Evolutionary conservation across 495 filamentous ascomycete species (phyloP), one percentile per base, ranked within the genome.

Genomic region (Neurospora sp.): DNA sequence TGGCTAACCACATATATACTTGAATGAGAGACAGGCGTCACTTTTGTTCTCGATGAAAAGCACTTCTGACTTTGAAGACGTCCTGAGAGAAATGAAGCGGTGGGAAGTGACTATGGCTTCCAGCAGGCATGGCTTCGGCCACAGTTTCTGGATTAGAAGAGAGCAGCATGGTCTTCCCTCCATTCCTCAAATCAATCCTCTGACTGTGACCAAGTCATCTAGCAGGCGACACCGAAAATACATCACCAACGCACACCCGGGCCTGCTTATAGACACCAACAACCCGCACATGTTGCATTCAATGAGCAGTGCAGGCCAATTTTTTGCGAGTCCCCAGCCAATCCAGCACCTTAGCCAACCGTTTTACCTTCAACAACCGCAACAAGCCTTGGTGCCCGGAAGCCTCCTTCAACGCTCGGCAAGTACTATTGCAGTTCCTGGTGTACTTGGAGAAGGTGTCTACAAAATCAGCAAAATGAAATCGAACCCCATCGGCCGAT

Each of bases 391-490:
- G 73, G 73, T 71, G 71, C 75, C 74, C 10, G 70, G 45, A 18
- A 68, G 48, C 12, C 53, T 74, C 10, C 39, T 73, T 4, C 72
- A 48, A 14, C 73, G 74, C 16, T 73, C 76, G 14, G 74, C 76
- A 35, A 75, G 74, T 18, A 74, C 77, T 0, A 39, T 75, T 1
- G 76, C 75, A 20, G 73, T 76, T 10, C 73, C 79, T 14, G 73
- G 76, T 1, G 42, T 76, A 8, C 69, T 78, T 9, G 75, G 76
- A 1, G 75, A 79, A 27, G 79, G 79, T 37, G 59, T 80, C 31
- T 80, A 79, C 73, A 79, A 76, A 48, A 45, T 80, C 40, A 79
- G 78, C 70, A 79, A 69, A 59, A 5, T 80, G 3, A 68, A 69
- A n/a, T 74, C 79, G 0, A 37, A 39, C 9, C 41, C 68, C 8